Base-by-base conservation (phyloP, 306 rosid species). In the Cicer pinnatifidum region DNA sequence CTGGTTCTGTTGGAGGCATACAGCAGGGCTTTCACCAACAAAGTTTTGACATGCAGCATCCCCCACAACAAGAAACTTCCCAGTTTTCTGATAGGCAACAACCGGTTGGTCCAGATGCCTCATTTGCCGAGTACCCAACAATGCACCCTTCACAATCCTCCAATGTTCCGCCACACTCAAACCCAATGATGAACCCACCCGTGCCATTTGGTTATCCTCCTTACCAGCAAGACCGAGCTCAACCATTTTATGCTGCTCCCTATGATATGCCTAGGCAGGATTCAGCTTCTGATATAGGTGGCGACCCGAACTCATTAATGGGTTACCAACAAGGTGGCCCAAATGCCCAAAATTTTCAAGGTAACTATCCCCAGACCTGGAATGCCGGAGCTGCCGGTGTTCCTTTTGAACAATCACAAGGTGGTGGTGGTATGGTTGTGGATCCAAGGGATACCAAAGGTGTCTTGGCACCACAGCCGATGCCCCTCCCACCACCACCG, bases 371-470 rank as follows among this genome's bases (percentile, higher is more conserved):
- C n/a, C 96, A 88, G 53, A 80, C 92, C 40, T 91, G 96, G 97
- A 85, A 88, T 81, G 80, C 87, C n/a, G 90, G 89, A 68, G 33
- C 33, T 23, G 33, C 33, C 33, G 81, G 90, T 54, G 72, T 53
- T 33, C 92, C 92, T 47, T 91, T 84, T 40, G 98, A 93, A 78
- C 84, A 81, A 72, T 81, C 57, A 67, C 89, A 82, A 72, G 80
- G 84, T 71, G 81, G 84, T 65, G 80, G 84, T 68, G 87, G 89
- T 67, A 86, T 71, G 75, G 66, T 74, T 8, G 68, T 84, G 86
- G 97, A 89, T 86, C 85, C 89, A 5, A 84, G 96, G 82, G 97
- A 95, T 73, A 86, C 82, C 78, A 89, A 89, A 77, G 93, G 97
- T 51, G 67, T 86, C 56, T 77, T 89, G 78, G 89, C 91, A 67